A percentile compares a stretch with the other conserved stretches of the same genome.
phyloP scores from a whole-genome alignment of 345 rosid genomes.

The Kernera saxatilis region DNA sequence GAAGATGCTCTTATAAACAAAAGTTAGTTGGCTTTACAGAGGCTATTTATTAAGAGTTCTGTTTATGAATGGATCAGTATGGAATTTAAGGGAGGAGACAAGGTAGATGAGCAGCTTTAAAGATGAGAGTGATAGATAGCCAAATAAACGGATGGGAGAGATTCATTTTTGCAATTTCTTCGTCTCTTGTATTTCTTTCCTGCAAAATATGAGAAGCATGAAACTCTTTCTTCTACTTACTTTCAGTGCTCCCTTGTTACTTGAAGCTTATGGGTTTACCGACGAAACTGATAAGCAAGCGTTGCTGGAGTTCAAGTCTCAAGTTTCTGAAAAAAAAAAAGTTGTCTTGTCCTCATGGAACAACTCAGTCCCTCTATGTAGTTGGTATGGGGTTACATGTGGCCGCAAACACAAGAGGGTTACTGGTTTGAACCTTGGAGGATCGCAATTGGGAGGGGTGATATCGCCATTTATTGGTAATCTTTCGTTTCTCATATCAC shows the following conservation, averaged over 20 bases:
- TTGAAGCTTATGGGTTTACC: neutral
- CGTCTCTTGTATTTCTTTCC: neutral
- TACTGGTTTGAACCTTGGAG: neutral
- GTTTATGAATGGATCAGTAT: too few species aligned
- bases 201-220: neutral
- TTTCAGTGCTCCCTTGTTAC: neutral
- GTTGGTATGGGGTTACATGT: slow-evolving; percentile 24
- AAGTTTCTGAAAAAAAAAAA: neutral
- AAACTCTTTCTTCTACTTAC: neutral
- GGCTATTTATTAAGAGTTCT: too few species aligned
- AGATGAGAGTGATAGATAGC: too few species aligned
- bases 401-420: too few species aligned
- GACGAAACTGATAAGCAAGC: slow-evolving; percentile 1
- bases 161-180: too few species aligned
- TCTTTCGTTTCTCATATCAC: neutral
- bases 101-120: too few species aligned
- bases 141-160: too few species aligned
- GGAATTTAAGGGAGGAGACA: too few species aligned
- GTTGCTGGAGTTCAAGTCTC: neutral
- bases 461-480: slow-evolving; percentile 23
- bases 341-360: slow-evolving; percentile 25
- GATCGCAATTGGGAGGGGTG: neutral
- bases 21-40: too few species aligned
- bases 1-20: too few species aligned
- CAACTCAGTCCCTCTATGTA: slow-evolving; percentile 18